A percentile compares a stretch with the other conserved stretches of the same genome.
Conservation (phyloP, 108 stramenopile genomes). For the Cyclostephanos tholiformis region DNA sequence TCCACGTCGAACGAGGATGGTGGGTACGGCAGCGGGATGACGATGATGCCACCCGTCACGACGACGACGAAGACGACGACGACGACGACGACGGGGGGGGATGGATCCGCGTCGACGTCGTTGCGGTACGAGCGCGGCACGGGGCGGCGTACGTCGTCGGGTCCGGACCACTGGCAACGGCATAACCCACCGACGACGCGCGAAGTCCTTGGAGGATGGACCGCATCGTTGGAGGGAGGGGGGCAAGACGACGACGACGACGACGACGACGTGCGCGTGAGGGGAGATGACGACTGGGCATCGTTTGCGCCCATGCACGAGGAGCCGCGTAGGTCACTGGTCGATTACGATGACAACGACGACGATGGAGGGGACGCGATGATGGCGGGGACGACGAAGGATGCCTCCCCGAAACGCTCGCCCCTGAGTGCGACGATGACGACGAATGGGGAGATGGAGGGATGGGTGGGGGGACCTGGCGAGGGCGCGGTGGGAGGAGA, state of each 20-base stretch:
- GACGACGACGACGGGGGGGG: background rate
- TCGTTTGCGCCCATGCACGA: background rate
- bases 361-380: background rate
- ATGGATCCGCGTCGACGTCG: too few relatives aligned
- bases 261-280: background rate
- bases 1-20: slow-evolving; percentile 41
- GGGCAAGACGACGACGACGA: background rate
- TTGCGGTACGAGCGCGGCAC: too few relatives aligned
- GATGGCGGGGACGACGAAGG: too few relatives aligned
- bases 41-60: background rate
- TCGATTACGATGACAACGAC: background rate
- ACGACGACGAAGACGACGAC: slow-evolving; percentile 7
- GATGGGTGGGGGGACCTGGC: background rate
- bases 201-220: too few relatives aligned
- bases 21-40: slow-evolving; percentile 13
- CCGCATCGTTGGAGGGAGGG: too few relatives aligned
- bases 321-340: too few relatives aligned
- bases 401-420: too few relatives aligned
- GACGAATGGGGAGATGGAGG: background rate
- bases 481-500: background rate
- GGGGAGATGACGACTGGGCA: slow-evolving; percentile 4
- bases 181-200: too few relatives aligned
- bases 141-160: too few relatives aligned
- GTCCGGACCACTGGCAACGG: too few relatives aligned
- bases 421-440: too few relatives aligned